A percentile compares a stretch with the other conserved stretches of the same genome.
Evolutionary conservation across 805 yeast species (phyloP).

Genomic region (Metschnikowia vanudenii): DNA sequence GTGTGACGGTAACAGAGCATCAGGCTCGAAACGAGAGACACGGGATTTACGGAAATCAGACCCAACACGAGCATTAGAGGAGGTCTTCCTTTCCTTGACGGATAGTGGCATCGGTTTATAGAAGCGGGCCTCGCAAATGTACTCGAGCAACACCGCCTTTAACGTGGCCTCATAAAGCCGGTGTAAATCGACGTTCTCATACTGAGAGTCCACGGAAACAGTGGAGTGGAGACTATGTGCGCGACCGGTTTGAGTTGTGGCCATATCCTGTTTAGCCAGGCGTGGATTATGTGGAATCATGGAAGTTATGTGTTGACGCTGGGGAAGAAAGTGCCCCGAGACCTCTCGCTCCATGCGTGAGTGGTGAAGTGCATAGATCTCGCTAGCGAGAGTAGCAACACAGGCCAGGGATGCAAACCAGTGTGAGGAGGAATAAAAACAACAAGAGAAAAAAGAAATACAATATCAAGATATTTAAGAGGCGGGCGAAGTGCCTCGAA

Average conservation of each 20-base stretch:
- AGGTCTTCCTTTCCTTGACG: neutral
- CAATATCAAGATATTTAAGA: neutral
- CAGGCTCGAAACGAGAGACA: constrained; percentile 10
- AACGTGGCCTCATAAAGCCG: constrained; percentile 52
- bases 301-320: neutral
- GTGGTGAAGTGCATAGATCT: constrained; percentile 1
- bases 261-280: constrained; percentile 1
- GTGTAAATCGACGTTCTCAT: constrained; percentile 20
- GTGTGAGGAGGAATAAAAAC: neutral
- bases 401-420: constrained; percentile 6
- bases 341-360: neutral
- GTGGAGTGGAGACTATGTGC: constrained; percentile 16
- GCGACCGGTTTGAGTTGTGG: constrained; percentile 7
- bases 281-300: constrained; percentile 5
- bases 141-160: constrained; percentile 56
- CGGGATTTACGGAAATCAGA: constrained; percentile 15
- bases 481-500: no score
- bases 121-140: constrained; percentile 64
- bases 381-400: neutral
- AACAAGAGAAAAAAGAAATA: neutral
- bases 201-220: constrained; percentile 18
- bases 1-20: constrained; percentile 32
- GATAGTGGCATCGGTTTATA: constrained; percentile 27
- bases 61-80: constrained; percentile 1
- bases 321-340: neutral